These are phyloP conservation scores for Oryza meyeriana DNA, from an alignment of 176 grass and related monocot species.

Conservation along the genomic window DNA sequence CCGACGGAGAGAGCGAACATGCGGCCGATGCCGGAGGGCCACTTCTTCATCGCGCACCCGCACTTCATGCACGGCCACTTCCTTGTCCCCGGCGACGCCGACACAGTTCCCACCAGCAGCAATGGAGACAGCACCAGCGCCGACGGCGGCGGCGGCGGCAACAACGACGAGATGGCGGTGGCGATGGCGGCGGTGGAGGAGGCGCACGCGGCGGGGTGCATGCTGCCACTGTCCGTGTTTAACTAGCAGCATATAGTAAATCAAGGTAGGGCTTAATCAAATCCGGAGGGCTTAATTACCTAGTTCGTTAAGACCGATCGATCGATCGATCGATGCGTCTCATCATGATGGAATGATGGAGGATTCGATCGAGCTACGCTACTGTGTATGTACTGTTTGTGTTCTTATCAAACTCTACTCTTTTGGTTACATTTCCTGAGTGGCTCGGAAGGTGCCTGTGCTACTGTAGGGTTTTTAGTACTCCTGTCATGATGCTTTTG, in stretches of 20 bases:
- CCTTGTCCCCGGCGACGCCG: conserved; percentile 7
- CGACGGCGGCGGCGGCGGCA: neutral
- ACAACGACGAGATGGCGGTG: conserved; percentile 36
- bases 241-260: conserved; percentile 28
- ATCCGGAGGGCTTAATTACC: neutral
- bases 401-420: conserved; percentile 25
- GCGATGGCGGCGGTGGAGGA: conserved; percentile 45
- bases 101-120: neutral
- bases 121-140: neutral
- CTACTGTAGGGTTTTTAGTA: conserved; percentile 53
- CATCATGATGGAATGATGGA: neutral
- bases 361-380: conserved; percentile 8
- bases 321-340: neutral
- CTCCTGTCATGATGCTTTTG: conserved; percentile 19
- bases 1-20: neutral
- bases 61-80: conserved; percentile 51
- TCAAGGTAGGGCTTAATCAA: conserved; percentile 36
- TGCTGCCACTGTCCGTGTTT: conserved; percentile 60
- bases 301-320: conserved; percentile 1
- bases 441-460: conserved; percentile 5
- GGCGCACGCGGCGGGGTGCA: conserved; percentile 53
- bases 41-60: conserved; percentile 52
- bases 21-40: neutral
- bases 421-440: conserved; percentile 33
- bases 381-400: conserved; percentile 18